Percentiles rank a stretch among this genome's conserved stretches.
Conservation (phyloP, 495 filamentous ascomycete species). For the Neurospora discreta region DNA sequence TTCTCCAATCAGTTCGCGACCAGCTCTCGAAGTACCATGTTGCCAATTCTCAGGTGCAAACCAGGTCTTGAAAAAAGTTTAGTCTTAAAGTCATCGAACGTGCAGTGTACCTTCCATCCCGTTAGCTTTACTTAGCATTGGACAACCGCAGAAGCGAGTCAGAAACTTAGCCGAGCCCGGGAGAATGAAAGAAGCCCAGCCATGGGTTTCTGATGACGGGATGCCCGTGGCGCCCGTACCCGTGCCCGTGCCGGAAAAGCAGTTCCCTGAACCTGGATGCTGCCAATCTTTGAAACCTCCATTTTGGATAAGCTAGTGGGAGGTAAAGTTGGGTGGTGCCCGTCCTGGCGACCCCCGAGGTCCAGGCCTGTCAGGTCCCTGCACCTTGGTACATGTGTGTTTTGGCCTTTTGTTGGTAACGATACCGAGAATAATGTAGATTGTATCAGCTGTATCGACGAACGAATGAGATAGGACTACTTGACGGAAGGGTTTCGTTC, state of each 20-base stretch:
- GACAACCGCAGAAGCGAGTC: neutral
- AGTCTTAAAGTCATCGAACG: neutral
- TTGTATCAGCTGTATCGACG: neutral
- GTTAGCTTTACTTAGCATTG: no score
- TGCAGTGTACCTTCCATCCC: no score
- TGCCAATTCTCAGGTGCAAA: neutral
- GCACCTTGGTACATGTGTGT: neutral
- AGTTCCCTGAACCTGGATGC: constrained; percentile 1
- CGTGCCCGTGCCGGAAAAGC: neutral
- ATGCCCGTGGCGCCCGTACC: neutral
- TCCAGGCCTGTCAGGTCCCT: neutral
- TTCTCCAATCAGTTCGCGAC: neutral
- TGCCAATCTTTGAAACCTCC: neutral
- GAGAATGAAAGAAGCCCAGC: neutral
- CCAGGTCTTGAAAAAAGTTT: neutral
- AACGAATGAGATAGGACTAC: neutral
- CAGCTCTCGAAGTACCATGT: neutral
- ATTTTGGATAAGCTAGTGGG: neutral
- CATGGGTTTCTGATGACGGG: neutral
- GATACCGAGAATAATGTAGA: neutral
- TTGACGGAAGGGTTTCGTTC: neutral
- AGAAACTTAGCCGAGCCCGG: neutral
- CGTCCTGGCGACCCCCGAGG: neutral
- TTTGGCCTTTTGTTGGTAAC: neutral
- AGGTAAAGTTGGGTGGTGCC: neutral